Percentiles rank a stretch among this genome's conserved stretches.
Conservation (phyloP, 2,329 filamentous ascomycete genomes). For the Hypoxylon sp. region DNA sequence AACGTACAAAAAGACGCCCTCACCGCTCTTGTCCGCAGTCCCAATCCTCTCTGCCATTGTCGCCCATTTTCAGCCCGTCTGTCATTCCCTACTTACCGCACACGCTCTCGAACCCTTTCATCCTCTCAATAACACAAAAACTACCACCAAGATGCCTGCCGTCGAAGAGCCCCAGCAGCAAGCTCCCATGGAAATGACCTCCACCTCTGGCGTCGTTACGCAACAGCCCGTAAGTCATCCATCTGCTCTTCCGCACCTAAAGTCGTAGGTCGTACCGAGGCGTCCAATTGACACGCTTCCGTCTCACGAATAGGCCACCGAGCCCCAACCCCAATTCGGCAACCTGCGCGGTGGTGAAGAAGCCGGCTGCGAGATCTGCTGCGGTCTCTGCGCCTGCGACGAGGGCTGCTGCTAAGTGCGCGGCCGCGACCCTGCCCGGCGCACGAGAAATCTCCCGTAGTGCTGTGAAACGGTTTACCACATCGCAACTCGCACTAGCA, state of each 20-base stretch:
- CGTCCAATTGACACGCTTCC: constrained; percentile 17
- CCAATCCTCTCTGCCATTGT: constrained; percentile 14
- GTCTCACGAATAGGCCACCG: constrained; percentile 49
- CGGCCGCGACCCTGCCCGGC: not conserved
- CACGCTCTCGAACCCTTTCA: constrained; percentile 2
- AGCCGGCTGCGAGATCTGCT: constrained; percentile 61
- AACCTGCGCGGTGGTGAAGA: constrained; percentile 60
- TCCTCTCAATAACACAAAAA: constrained; percentile 22
- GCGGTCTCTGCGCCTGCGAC: constrained; percentile 60
- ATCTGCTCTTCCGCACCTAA: not conserved
- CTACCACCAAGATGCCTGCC: constrained; percentile 56
- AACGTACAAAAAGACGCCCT: constrained; percentile 9
- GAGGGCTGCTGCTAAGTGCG: constrained; percentile 58
- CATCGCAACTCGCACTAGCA: not conserved
- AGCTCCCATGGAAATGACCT: constrained; percentile 57
- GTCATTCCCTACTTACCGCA: constrained; percentile 18
- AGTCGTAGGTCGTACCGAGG: not conserved
- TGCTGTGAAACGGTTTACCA: constrained; percentile 13
- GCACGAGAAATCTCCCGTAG: not conserved
- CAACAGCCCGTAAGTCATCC: constrained; percentile 58
- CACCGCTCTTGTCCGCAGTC: constrained; percentile 26
- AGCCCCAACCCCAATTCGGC: constrained; percentile 59
- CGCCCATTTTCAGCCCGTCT: constrained; percentile 22
- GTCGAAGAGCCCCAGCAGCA: constrained; percentile 58
- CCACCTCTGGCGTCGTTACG: constrained; percentile 54